Evolutionary conservation across 139 green algal species (phyloP), one percentile per base, ranked within the genome.

Genomic region (Tetradesmus lagerheimii): DNA sequence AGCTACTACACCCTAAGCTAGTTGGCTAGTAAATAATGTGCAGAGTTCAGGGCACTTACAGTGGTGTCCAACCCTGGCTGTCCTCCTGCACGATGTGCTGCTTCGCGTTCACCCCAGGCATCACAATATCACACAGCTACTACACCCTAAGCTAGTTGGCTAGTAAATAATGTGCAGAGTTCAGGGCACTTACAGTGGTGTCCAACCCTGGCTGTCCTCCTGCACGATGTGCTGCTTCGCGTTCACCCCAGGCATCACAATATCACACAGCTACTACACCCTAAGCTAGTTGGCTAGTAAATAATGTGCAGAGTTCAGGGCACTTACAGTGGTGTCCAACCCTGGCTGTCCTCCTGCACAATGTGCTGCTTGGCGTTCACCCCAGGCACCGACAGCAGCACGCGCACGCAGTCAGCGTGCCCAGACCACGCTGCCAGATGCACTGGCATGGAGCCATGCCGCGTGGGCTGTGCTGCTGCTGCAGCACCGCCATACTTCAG

Each of bases 371-470:
- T 50, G 12, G 43, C 80, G 45, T 23, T 47, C 23, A 57, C 80
- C n/a, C 31, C n/a, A n/a, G n/a, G 67, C n/a, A 78, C n/a, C 11
- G 31, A 27, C n/a, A 38, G 67, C n/a, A 71, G 57, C 57, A 31
- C 57, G 20, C 57, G 23, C 57, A 71, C 57, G 31, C 57, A 37
- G 6, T 20, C 67, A 0, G 34, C 45, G 16, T 86, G 80, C 25
- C 80, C 80, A 5, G n/a, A 74, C 80, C 80, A 86, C 27, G 45
- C 45, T 25, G 80, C 80, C n/a, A 86, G n/a, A 34, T 86, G 80
- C 45, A 86, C 29, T 6, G 80, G 80, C 38, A 53, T 86, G 1
- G 80, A 86, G 27, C 80, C 80, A 16, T 86, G 80, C 29, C 45
- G 80, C 4, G 80, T 86, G 14, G 39, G 29, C 43, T 35, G 38